These are phyloP conservation scores for Botrytis hyacinthi DNA, from an alignment of 2,329 filamentous ascomycete species.

Conservation along the genomic window DNA sequence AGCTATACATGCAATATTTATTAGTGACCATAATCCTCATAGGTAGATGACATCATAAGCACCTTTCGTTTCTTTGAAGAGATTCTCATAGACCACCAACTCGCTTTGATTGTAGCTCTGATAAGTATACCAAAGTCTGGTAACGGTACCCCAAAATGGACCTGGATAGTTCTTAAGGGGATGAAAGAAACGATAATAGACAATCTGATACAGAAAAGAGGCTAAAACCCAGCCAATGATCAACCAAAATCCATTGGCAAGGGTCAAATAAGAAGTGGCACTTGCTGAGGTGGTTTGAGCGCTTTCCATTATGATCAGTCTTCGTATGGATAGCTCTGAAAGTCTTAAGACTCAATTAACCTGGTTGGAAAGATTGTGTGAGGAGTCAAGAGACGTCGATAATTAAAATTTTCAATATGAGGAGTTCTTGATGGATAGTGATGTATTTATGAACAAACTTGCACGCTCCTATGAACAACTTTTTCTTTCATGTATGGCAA, in stretches of 20 bases:
- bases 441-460: neutral
- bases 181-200: constrained; percentile 35
- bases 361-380: neutral
- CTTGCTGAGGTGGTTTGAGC: neutral
- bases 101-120: constrained; percentile 26
- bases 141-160: constrained; percentile 38
- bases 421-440: neutral
- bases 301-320: neutral
- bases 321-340: neutral
- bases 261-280: neutral
- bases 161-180: constrained; percentile 38
- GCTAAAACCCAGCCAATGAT: neutral
- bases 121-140: constrained; percentile 38
- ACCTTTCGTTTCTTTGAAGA: constrained; percentile 9
- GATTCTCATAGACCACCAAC: neutral
- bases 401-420: neutral
- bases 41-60: neutral
- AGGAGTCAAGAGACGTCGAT: neutral
- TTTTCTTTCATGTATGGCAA: neutral
- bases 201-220: constrained; percentile 10
- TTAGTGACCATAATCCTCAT: neutral
- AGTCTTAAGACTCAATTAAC: neutral
- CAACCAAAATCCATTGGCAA: neutral
- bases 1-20: constrained; percentile 38
- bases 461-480: neutral